These are phyloP conservation scores for Pouteria campechiana DNA, from an alignment of 179 eudicot genomes.

Conservation along the genomic window DNA sequence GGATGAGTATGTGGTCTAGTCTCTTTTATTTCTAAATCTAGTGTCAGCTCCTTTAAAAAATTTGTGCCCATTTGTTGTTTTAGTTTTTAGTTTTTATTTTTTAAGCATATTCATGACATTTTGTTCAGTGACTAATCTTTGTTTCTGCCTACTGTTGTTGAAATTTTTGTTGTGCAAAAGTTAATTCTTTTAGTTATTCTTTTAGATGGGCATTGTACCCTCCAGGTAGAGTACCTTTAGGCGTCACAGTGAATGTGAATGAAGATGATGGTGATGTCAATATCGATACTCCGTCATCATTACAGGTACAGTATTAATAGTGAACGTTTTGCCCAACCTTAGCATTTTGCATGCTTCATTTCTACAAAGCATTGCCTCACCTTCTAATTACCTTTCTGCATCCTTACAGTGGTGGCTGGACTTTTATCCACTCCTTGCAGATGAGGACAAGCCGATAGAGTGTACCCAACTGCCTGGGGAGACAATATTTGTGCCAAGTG, in stretches of 20 bases:
- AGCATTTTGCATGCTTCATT: background rate
- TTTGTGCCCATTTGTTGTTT: too few relatives aligned
- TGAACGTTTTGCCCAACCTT: background rate
- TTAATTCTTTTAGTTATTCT: too few relatives aligned
- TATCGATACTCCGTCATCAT: conserved; percentile 81
- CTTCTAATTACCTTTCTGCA: conserved; percentile 5
- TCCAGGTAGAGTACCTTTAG: conserved; percentile 96
- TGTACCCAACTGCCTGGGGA: conserved; percentile 97
- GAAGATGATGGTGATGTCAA: conserved; percentile 97
- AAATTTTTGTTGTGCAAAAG: too few relatives aligned
- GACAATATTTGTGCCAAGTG: conserved; percentile 93
- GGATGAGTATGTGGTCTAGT: too few relatives aligned
- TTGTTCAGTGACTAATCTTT: too few relatives aligned
- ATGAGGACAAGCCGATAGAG: conserved; percentile 86
- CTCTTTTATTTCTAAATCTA: too few relatives aligned
- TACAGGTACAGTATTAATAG: conserved; percentile 47
- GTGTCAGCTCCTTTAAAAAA: too few relatives aligned
- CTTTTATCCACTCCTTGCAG: conserved; percentile 77
- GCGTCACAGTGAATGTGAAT: conserved; percentile 93
- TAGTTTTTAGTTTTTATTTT: too few relatives aligned
- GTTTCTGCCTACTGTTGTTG: too few relatives aligned
- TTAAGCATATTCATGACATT: too few relatives aligned
- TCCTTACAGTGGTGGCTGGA: conserved; percentile 96
- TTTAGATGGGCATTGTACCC: conserved; percentile 98
- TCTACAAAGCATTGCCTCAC: background rate